These are phyloP conservation scores for Chaetomiaceae sp. DNA, from an alignment of 2,329 filamentous ascomycete species.

Conservation along the genomic window DNA sequence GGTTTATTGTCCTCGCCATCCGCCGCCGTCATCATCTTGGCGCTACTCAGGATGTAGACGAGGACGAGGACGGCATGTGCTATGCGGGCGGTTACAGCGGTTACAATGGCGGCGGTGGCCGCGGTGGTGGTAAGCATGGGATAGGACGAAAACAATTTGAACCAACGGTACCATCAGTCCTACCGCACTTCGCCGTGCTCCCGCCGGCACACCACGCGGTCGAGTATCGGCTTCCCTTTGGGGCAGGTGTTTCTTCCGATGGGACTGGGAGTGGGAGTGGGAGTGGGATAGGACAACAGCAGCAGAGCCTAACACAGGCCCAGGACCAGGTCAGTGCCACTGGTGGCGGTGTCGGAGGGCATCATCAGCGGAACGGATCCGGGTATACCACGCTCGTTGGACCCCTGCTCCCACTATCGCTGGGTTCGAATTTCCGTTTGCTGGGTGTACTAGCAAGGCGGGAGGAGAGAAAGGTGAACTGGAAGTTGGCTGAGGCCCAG, in stretches of 20 bases:
- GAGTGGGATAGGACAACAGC: background rate
- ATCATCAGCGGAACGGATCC: constrained; percentile 18
- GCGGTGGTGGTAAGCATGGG: background rate
- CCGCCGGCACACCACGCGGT: constrained; percentile 17
- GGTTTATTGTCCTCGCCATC: constrained; percentile 20
- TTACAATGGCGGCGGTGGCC: too few relatives aligned
- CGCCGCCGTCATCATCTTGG: constrained; percentile 18
- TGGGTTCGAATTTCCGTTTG: background rate
- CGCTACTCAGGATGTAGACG: background rate
- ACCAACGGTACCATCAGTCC: constrained; percentile 18
- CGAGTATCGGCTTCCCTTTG: constrained; percentile 10
- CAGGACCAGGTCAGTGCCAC: background rate
- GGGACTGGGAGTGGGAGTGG: background rate
- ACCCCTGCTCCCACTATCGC: background rate
- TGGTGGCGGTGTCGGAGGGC: too few relatives aligned
- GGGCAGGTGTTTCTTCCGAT: background rate
- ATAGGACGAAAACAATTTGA: too few relatives aligned
- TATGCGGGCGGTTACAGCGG: background rate
- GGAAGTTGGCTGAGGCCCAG: background rate
- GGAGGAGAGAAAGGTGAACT: background rate
- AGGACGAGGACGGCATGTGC: background rate
- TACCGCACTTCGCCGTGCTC: constrained; percentile 15
- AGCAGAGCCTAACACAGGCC: too few relatives aligned
- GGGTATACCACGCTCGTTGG: constrained; percentile 21
- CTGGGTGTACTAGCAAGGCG: background rate